These are phyloP conservation scores for Aspergillus ochraceoroseus DNA, from an alignment of 2,329 filamentous ascomycete genomes.

Conservation along the genomic window DNA sequence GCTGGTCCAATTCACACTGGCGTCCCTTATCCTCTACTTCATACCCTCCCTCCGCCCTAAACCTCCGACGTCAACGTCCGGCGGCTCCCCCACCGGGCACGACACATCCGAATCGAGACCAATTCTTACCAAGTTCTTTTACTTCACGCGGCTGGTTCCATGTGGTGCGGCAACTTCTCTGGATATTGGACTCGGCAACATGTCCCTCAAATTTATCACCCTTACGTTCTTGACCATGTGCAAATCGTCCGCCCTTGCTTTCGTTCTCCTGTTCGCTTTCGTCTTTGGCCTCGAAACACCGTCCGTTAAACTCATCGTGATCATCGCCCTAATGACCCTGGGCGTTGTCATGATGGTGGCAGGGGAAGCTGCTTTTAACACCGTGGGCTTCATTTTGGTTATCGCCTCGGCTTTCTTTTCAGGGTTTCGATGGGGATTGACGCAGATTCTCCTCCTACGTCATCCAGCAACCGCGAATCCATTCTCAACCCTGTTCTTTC, in stretches of 20 bases:
- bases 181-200: constrained; percentile 94
- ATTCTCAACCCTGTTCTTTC: constrained; percentile 93
- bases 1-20: constrained; percentile 83
- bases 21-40: constrained; percentile 71
- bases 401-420: constrained; percentile 93
- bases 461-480: constrained; percentile 95
- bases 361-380: constrained; percentile 84
- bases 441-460: constrained; percentile 87
- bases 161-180: constrained; percentile 90
- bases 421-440: constrained; percentile 97
- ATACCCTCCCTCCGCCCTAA: constrained; percentile 76
- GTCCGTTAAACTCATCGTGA: constrained; percentile 76
- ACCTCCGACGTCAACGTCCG: constrained; percentile 27
- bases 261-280: constrained; percentile 93
- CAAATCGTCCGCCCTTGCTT: constrained; percentile 92
- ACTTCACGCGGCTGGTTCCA: constrained; percentile 82
- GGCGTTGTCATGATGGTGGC: constrained; percentile 98
- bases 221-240: constrained; percentile 99
- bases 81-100: constrained; percentile 37
- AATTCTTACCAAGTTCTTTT: constrained; percentile 84
- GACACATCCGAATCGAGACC: constrained; percentile 48
- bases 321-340: constrained; percentile 85
- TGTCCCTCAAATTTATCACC: constrained; percentile 90
- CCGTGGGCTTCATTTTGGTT: constrained; percentile 82
- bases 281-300: constrained; percentile 84